These are phyloP conservation scores for Claviceps purpurea DNA, from an alignment of 2,329 filamentous ascomycete species.

Conservation along the genomic window DNA sequence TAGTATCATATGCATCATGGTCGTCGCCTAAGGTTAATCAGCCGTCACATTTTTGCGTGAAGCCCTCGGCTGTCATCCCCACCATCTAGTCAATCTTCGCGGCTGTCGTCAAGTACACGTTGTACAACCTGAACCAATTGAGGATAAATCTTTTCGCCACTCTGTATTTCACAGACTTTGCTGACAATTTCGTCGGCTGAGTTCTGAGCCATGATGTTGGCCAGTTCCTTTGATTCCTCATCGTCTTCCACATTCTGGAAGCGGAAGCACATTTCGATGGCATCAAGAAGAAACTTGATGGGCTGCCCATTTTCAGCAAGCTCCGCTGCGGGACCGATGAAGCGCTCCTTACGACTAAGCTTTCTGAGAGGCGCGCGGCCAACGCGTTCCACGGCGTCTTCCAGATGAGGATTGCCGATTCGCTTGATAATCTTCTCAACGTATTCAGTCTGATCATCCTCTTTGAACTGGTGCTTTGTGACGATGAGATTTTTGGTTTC, in stretches of 20 bases:
- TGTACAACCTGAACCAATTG: conserved; percentile 66
- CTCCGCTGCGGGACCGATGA: conserved; percentile 82
- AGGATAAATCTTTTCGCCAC: conserved; percentile 62
- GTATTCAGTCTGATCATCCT: conserved; percentile 68
- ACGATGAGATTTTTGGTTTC: conserved; percentile 83
- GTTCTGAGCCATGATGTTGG: conserved; percentile 68
- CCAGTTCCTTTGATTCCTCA: conserved; percentile 75
- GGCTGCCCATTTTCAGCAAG: conserved; percentile 69
- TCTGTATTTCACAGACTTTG: conserved; percentile 70
- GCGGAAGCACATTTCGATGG: conserved; percentile 81
- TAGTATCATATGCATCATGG: conserved; percentile 6
- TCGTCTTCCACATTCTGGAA: conserved; percentile 93
- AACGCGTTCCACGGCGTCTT: conserved; percentile 89
- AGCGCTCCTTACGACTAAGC: conserved; percentile 86
- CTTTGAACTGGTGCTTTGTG: conserved; percentile 68
- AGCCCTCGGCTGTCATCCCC: neutral
- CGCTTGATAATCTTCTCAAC: conserved; percentile 84
- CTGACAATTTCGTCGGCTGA: conserved; percentile 60
- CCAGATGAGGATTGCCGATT: conserved; percentile 85
- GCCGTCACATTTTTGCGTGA: conserved; percentile 4
- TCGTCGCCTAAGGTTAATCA: conserved; percentile 1
- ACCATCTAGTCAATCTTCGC: conserved; percentile 26
- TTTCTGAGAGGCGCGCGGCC: conserved; percentile 91
- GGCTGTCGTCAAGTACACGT: conserved; percentile 61
- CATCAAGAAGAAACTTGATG: conserved; percentile 61